Percentiles rank a stretch among this genome's conserved stretches.
Evolutionary conservation across 2,329 filamentous ascomycete genomes (phyloP).

Genomic region (Phialophora verrucosa): DNA sequence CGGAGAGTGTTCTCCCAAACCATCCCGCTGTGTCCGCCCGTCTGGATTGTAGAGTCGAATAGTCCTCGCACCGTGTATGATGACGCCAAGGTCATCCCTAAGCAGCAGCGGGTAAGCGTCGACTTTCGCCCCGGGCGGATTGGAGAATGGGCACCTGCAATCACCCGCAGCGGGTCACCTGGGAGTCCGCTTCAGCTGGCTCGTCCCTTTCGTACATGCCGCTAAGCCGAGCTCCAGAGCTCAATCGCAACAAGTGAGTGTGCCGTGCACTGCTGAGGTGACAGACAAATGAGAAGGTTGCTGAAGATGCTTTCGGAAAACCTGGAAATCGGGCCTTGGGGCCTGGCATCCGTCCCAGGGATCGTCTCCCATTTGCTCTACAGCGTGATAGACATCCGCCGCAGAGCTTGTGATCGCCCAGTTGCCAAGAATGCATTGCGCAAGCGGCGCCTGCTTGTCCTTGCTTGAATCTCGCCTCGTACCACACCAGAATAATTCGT

Average conservation of each 20-base stretch:
- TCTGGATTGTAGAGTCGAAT: neutral
- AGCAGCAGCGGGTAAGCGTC: constrained; percentile 6
- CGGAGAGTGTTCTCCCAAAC: neutral
- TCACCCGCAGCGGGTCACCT: constrained; percentile 10
- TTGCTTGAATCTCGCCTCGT: constrained; percentile 2
- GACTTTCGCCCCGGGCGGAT: constrained; percentile 7
- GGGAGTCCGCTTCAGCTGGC: constrained; percentile 14
- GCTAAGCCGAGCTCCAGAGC: neutral
- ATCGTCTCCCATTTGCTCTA: constrained; percentile 20
- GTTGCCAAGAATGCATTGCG: constrained; percentile 4
- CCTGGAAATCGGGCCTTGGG: constrained; percentile 8
- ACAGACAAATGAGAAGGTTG: neutral
- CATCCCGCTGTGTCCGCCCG: constrained; percentile 8
- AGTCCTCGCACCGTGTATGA: constrained; percentile 1
- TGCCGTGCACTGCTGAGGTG: neutral
- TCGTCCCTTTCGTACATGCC: constrained; percentile 11
- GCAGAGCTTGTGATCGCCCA: constrained; percentile 12
- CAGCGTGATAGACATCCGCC: constrained; percentile 19
- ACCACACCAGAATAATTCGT: neutral
- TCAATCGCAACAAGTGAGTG: neutral
- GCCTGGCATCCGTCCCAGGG: neutral
- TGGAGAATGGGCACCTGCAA: constrained; percentile 16
- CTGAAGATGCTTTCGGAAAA: constrained; percentile 10
- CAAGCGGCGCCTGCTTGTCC: neutral
- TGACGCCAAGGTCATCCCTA: constrained; percentile 14